Percentiles rank a stretch among this genome's conserved stretches.
Evolutionary conservation across 495 filamentous ascomycete species (phyloP).

Genomic region (Chaetomium fimeti): DNA sequence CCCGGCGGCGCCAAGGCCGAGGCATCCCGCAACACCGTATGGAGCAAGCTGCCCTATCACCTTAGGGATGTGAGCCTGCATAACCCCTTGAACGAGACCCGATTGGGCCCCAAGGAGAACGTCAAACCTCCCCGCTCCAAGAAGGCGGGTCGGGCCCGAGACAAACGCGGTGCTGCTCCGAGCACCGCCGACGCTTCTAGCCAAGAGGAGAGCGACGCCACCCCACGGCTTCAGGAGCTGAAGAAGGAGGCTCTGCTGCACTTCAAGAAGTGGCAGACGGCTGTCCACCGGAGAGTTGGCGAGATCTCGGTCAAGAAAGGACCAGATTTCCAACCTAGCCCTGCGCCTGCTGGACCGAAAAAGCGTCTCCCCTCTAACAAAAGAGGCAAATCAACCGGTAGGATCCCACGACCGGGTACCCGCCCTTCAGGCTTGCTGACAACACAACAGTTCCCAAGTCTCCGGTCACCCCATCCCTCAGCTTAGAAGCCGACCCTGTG

Average conservation of each 20-base stretch:
- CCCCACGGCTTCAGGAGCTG: slow-evolving; percentile 43
- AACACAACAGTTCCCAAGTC: slow-evolving; percentile 32
- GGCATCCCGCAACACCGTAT: slow-evolving; percentile 30
- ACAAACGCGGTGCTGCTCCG: slow-evolving; percentile 11
- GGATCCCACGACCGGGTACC: neutral
- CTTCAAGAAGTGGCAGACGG: slow-evolving; percentile 48
- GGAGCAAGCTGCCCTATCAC: slow-evolving; percentile 33
- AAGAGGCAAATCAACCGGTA: slow-evolving; percentile 22
- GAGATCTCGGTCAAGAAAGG: slow-evolving; percentile 43
- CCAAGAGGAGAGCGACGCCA: slow-evolving; percentile 28
- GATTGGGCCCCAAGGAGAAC: slow-evolving; percentile 30
- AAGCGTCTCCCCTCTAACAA: slow-evolving; percentile 15
- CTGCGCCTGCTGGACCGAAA: slow-evolving; percentile 14
- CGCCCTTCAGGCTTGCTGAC: slow-evolving; percentile 13
- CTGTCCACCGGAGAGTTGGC: slow-evolving; percentile 38
- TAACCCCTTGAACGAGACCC: slow-evolving; percentile 22
- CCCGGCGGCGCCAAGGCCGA: slow-evolving; percentile 24
- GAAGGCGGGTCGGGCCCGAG: slow-evolving; percentile 15
- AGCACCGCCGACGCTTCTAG: slow-evolving; percentile 1
- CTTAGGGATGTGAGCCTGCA: slow-evolving; percentile 36
- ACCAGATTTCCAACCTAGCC: slow-evolving; percentile 24
- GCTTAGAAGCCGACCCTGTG: slow-evolving; percentile 39
- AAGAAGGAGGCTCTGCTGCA: slow-evolving; percentile 45
- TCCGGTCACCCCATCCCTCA: slow-evolving; percentile 4
- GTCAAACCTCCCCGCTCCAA: slow-evolving; percentile 25